Evolutionary conservation across 331 rosid species (phyloP).

Genomic region (Acacia pycnantha): DNA sequence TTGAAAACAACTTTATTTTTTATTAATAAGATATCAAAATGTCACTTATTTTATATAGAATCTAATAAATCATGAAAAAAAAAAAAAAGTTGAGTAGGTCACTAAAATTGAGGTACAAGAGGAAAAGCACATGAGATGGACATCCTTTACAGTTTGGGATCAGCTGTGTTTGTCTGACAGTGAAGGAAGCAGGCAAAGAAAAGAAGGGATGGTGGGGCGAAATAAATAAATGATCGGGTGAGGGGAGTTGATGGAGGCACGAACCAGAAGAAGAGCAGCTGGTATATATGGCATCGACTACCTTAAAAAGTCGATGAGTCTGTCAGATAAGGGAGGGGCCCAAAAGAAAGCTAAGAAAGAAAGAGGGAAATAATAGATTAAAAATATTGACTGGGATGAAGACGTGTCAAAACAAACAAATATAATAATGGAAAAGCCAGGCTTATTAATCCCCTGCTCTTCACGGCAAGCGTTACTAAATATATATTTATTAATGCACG

Average conservation of each 20-base stretch:
- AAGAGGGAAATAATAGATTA: too few relatives aligned
- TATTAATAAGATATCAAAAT: too few relatives aligned
- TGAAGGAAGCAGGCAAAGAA: neutral
- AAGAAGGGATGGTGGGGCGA: neutral
- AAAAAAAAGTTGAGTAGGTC: too few relatives aligned
- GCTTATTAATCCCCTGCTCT: neutral
- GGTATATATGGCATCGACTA: neutral
- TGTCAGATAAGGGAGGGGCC: too few relatives aligned
- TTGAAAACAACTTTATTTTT: too few relatives aligned
- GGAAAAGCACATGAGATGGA: too few relatives aligned
- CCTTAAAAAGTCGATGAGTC: neutral
- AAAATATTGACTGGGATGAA: too few relatives aligned
- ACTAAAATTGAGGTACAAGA: too few relatives aligned
- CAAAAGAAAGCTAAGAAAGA: too few relatives aligned
- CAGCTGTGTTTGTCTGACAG: neutral
- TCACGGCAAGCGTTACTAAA: neutral
- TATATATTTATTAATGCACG: neutral
- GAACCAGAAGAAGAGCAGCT: neutral
- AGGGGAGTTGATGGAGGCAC: neutral
- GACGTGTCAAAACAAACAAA: too few relatives aligned
- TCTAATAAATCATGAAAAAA: too few relatives aligned
- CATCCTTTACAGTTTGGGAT: neutral
- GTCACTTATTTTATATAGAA: too few relatives aligned
- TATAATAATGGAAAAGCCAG: neutral
- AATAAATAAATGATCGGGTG: neutral